A percentile compares a stretch with the other conserved stretches of the same genome.
phyloP scores from a whole-genome alignment of 1,284 basidiomycete species.

The Ceraceosorus guamensis region DNA sequence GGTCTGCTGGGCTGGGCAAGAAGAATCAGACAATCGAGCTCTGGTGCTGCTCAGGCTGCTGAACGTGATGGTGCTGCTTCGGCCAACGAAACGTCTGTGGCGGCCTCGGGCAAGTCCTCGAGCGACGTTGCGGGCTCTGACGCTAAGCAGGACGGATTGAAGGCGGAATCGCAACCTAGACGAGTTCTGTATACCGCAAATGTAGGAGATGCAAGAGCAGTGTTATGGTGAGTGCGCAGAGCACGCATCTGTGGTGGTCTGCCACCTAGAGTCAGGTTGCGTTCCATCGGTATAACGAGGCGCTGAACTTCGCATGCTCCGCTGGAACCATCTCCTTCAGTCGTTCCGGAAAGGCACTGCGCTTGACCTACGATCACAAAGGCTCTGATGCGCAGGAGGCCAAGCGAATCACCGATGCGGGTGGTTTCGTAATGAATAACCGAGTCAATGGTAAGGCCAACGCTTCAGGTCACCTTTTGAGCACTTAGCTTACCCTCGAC shows the following conservation, averaged over 20 bases:
- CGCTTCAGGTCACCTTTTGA: background rate
- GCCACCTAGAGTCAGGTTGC: no score
- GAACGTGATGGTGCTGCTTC: background rate
- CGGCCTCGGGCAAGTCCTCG: no score
- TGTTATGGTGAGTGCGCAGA: conserved; percentile 57
- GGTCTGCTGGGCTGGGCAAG: background rate
- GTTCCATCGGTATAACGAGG: no score
- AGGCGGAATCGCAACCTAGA: conserved; percentile 25
- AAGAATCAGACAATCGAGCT: background rate
- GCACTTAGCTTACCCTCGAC: background rate
- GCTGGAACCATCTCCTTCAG: conserved; percentile 15
- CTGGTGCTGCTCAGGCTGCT: background rate
- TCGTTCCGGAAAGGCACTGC: conserved; percentile 78
- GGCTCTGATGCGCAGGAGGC: conserved; percentile 94
- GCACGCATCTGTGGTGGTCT: no score
- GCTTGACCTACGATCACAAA: conserved; percentile 98
- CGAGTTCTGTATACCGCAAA: conserved; percentile 92
- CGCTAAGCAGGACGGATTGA: no score
- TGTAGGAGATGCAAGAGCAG: conserved; percentile 84
- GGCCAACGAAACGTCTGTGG: background rate
- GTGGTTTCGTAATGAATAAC: conserved; percentile 97
- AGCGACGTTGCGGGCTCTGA: no score
- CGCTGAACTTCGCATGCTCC: no score
- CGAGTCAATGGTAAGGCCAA: conserved; percentile 69
- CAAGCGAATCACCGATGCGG: conserved; percentile 92